A percentile compares a stretch with the other conserved stretches of the same genome.
phyloP scores from a whole-genome alignment of 1,284 basidiomycete genomes.

The Salmacisia buchloeana region DNA sequence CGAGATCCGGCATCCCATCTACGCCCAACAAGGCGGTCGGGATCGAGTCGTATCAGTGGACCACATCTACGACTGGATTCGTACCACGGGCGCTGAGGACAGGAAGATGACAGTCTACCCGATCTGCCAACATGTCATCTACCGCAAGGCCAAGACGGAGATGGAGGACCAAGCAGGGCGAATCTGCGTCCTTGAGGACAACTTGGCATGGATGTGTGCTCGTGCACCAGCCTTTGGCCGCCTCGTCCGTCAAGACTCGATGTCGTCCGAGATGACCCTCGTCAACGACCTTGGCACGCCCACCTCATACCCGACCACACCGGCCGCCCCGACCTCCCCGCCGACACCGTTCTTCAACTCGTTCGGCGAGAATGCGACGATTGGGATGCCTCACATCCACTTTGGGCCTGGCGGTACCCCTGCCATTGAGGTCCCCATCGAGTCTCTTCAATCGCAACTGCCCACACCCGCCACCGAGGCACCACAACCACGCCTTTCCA shows the following conservation, averaged over 20 bases:
- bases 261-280: slow-evolving; percentile 7
- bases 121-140: slow-evolving; percentile 47
- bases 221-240: slow-evolving; percentile 21
- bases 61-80: slow-evolving; percentile 25
- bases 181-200: slow-evolving; percentile 43
- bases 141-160: slow-evolving; percentile 46
- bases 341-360: slow-evolving; percentile 5
- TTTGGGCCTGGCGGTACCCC: slow-evolving; percentile 5
- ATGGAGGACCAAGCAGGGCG: slow-evolving; percentile 43
- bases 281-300: slow-evolving; percentile 10
- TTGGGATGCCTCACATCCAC: not conserved
- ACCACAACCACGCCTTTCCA: not conserved
- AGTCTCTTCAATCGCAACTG: not conserved
- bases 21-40: slow-evolving; percentile 41
- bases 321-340: not conserved
- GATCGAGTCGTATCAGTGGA: slow-evolving; percentile 34
- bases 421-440: slow-evolving; percentile 6
- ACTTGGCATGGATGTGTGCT: slow-evolving; percentile 44
- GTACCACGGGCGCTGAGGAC: slow-evolving; percentile 24
- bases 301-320: not conserved
- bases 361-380: slow-evolving; percentile 5
- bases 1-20: slow-evolving; percentile 34
- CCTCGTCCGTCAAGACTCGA: slow-evolving; percentile 13
- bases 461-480: not conserved
- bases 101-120: slow-evolving; percentile 39